Base-by-base conservation (phyloP, 2,329 filamentous ascomycete genomes). In the Aspergillus unguis region DNA sequence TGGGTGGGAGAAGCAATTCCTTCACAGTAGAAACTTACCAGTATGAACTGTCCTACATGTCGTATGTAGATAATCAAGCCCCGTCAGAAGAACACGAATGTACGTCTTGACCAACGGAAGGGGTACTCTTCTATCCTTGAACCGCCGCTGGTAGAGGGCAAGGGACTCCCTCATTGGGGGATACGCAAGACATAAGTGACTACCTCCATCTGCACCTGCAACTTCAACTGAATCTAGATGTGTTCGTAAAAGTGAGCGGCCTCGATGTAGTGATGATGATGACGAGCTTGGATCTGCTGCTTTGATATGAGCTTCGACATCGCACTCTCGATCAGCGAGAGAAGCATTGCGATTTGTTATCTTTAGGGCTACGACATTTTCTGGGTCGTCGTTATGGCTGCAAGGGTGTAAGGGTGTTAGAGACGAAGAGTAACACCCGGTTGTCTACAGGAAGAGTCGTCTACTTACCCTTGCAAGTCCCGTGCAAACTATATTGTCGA, bases 11-110 rank as follows among this genome's bases (percentile, higher is more conserved):
- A 62, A 55, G 37, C 2, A 57, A 54, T 17, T 17, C 17, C 17
- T 17, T 38, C 5, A 23, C 48, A 56, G 29, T 50, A 53, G 2
- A 9, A 46, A 61, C 59, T 43, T 62, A 74, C 71, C 71, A 1
- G 72, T 76, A 62, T 77, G 70, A 31, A 77, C 70, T 44, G 68
- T 60, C 45, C 64, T 67, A 53, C 71, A 75, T 49, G 71, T 63
- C 31, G 66, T 63, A 51, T 77, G 73, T 3, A 77, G 68, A 60
- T 75, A 76, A 48, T 77, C 68, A 35, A 77, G 70, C 11, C 70
- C 69, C 27, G 65, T 62, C 32, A 77, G 68, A 49, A 77, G 65
- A 50, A 64, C 61, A 45, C 64, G 64, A 48, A 76, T 58, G 44
- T 71, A 64, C 45, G 61, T 62, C 57, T 72, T 74, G 26, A 71